Conservation (phyloP, 2,329 filamentous ascomycete genomes). For the Alternaria novae-zelandiae region DNA sequence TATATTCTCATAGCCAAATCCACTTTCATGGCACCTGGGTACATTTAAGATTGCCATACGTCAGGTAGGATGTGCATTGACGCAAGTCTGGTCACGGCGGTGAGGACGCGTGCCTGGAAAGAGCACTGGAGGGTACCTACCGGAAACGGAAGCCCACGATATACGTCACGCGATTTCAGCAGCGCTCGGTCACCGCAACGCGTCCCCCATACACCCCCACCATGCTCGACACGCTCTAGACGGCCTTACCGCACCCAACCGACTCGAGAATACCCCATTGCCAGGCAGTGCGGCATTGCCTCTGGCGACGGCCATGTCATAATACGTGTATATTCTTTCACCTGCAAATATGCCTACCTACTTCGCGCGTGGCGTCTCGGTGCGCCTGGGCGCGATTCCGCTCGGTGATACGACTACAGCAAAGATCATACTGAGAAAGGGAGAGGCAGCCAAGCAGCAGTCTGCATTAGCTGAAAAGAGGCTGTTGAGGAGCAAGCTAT, state of each 20-base stretch:
- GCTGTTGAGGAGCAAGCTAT: slow-evolving; percentile 22
- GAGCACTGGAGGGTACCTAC: slow-evolving; percentile 18
- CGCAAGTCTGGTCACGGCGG: too few species aligned
- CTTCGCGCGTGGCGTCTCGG: slow-evolving; percentile 32
- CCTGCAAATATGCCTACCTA: slow-evolving; percentile 40
- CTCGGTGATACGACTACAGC: slow-evolving; percentile 37
- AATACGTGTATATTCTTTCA: not conserved
- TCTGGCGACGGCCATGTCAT: not conserved
- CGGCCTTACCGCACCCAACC: not conserved
- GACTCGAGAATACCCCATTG: not conserved
- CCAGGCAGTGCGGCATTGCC: not conserved
- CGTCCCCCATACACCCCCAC: not conserved
- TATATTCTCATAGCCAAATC: not conserved
- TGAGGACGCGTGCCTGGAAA: not conserved
- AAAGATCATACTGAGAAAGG: slow-evolving; percentile 29
- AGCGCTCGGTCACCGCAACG: slow-evolving; percentile 9
- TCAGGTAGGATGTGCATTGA: not conserved
- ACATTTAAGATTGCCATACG: not conserved
- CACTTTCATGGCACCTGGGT: not conserved
- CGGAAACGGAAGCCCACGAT: slow-evolving; percentile 11
- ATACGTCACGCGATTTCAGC: slow-evolving; percentile 20
- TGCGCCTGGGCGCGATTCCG: slow-evolving; percentile 30
- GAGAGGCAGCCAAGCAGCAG: slow-evolving; percentile 24
- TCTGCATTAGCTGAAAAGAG: slow-evolving; percentile 27
- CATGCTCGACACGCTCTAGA: slow-evolving; percentile 4